phyloP scores from a whole-genome alignment of 2,329 filamentous ascomycete species.

The Fusarium floridanum region DNA sequence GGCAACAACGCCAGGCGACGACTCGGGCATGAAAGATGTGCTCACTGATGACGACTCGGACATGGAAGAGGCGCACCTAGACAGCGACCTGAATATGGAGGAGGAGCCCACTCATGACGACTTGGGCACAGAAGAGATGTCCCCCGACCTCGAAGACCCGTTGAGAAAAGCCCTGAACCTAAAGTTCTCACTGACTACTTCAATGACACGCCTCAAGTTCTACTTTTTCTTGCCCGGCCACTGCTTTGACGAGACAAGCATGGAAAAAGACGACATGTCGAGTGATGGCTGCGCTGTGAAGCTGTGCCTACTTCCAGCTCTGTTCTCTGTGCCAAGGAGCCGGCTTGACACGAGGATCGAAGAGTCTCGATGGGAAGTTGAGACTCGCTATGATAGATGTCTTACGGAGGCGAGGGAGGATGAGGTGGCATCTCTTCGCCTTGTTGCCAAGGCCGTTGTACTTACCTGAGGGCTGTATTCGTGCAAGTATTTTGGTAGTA shows the following conservation, averaged over 20 bases:
- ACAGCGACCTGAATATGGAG: no score
- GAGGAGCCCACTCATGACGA: no score
- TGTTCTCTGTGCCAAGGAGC: not conserved
- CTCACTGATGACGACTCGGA: no score
- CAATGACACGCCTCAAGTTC: not conserved
- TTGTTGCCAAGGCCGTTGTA: constrained; percentile 6
- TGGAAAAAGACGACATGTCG: not conserved
- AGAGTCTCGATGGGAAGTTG: not conserved
- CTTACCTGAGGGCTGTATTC: not conserved
- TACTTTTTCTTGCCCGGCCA: not conserved
- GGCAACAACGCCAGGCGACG: not conserved
- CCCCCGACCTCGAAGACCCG: not conserved
- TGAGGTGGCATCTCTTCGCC: not conserved
- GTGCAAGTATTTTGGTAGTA: no score
- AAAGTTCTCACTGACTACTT: not conserved
- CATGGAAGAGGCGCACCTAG: no score
- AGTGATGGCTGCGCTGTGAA: not conserved
- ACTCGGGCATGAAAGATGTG: not conserved
- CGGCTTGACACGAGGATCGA: fast-evolving
- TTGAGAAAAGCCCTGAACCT: not conserved
- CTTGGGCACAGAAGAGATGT: not conserved
- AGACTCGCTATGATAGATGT: not conserved
- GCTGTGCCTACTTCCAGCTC: constrained; percentile 1
- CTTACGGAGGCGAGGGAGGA: not conserved
- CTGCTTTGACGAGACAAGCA: not conserved